phyloP scores from a whole-genome alignment of 192 early-diverging fungal genomes.

The Piromyces sp. region DNA sequence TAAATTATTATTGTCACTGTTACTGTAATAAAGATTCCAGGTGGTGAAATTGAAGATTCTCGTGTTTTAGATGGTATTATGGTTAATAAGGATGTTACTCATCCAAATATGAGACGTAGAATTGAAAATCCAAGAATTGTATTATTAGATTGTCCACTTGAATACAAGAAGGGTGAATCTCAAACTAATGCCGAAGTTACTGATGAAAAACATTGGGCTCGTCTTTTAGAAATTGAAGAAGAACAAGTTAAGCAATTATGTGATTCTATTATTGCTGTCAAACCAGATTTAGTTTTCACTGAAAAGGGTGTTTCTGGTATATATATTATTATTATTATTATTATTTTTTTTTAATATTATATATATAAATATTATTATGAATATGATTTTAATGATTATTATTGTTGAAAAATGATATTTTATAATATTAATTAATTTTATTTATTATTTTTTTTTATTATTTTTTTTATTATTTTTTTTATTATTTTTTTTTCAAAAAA shows the following conservation, averaged over 20 bases:
- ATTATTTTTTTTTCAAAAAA: background rate
- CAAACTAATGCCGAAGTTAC: constrained; percentile 97
- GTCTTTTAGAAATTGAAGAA: constrained; percentile 95
- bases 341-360: no score
- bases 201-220: constrained; percentile 90
- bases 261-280: constrained; percentile 85
- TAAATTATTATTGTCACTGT: no score
- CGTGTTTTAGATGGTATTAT: constrained; percentile 91
- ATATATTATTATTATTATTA: background rate
- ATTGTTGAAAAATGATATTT: no score
- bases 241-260: constrained; percentile 95
- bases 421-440: no score
- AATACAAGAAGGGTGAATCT: constrained; percentile 99
- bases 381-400: no score
- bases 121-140: constrained; percentile 95
- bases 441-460: background rate
- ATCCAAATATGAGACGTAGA: constrained; percentile 86
- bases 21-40: constrained; percentile 69
- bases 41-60: constrained; percentile 92
- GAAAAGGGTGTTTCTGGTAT: constrained; percentile 93
- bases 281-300: constrained; percentile 95
- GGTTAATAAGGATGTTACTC: constrained; percentile 98
- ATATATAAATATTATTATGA: no score
- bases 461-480: constrained; percentile 1
- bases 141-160: constrained; percentile 92